Conservation (phyloP, 495 filamentous ascomycete species). For the Penicillium flavigenum region DNA sequence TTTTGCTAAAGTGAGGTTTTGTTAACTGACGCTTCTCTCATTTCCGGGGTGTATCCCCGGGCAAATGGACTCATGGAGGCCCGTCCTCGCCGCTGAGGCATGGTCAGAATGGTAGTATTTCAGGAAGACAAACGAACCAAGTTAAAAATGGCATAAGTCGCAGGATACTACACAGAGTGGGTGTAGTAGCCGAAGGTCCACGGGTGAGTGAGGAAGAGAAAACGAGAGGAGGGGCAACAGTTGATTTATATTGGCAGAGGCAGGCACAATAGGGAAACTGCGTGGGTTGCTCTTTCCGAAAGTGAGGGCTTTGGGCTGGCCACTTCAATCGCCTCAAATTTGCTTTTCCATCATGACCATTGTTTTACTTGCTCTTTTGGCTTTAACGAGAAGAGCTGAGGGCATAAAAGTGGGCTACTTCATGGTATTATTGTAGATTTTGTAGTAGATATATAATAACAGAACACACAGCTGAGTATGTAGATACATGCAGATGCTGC, state of each 20-base stretch:
- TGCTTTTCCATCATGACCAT: background rate
- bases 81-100: background rate
- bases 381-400: background rate
- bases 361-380: background rate
- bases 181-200: background rate
- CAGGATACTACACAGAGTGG: background rate
- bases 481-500: background rate
- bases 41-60: background rate
- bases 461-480: background rate
- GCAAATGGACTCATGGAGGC: background rate
- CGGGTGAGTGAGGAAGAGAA: background rate
- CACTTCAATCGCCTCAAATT: background rate
- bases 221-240: background rate
- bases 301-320: background rate
- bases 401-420: background rate
- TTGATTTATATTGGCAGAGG: background rate
- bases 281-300: background rate
- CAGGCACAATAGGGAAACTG: background rate
- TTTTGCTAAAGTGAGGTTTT: no score
- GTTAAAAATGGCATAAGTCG: background rate
- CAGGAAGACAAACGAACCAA: no score
- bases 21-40: background rate
- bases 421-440: background rate
- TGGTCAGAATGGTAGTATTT: background rate
- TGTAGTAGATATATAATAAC: background rate